Evolutionary conservation across 2,329 filamentous ascomycete species (phyloP).

Genomic region (Lojkania enalia): DNA sequence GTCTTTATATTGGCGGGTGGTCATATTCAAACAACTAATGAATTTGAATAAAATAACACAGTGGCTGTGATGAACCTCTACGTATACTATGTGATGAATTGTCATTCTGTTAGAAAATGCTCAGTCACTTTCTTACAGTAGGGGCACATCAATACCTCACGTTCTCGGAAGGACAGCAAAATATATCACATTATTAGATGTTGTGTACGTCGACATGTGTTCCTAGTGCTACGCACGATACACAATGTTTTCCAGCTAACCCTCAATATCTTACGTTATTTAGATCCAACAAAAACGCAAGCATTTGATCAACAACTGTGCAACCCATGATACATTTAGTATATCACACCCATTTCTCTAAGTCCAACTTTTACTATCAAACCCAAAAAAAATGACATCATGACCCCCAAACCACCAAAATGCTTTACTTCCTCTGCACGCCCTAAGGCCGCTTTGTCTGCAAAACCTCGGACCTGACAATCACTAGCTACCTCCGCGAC

Average conservation of each 20-base stretch:
- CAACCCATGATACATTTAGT: neutral
- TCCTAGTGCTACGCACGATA: neutral
- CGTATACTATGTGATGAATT: neutral
- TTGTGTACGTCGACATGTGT: neutral
- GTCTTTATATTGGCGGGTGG: too few relatives aligned
- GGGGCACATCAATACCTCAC: too few relatives aligned
- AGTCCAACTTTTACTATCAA: neutral
- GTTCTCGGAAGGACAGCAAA: too few relatives aligned
- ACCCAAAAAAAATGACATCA: neutral
- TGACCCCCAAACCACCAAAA: neutral
- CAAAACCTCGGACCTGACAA: neutral
- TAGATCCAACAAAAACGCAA: neutral
- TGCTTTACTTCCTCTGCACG: neutral
- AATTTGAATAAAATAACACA: neutral
- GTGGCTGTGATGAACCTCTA: neutral
- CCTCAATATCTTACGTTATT: neutral
- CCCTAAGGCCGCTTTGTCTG: neutral
- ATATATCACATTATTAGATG: neutral
- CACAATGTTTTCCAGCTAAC: neutral
- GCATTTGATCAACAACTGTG: neutral
- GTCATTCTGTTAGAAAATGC: too few relatives aligned
- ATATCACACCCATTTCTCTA: neutral
- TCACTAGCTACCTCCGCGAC: neutral
- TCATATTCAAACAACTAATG: too few relatives aligned
- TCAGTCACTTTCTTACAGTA: too few relatives aligned